Evolutionary conservation across 192 early-diverging fungal species (phyloP), one percentile per base, ranked within the genome.

Genomic region (Coemansia sp.): DNA sequence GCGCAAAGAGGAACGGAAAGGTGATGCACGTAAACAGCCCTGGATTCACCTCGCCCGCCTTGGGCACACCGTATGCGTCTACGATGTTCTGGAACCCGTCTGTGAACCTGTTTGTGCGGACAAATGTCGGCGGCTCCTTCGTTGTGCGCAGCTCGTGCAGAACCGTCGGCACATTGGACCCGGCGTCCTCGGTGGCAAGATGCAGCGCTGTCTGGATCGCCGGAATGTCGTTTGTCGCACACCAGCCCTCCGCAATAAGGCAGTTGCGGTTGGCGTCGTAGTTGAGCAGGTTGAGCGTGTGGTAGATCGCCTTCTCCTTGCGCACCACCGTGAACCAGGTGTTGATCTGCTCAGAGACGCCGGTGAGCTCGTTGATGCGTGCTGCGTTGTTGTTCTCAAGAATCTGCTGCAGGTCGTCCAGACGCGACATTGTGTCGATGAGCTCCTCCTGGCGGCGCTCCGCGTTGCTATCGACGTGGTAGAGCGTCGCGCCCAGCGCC

Each of bases 1-100:
- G 88, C 52, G 98, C 96, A 83, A 99, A 99, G 62, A 99, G 78
- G 77, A 99, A 99, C n/a, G 98, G 98, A 86, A 99, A 99, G 0
- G 94, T 95, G 46, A 98, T 97, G 14, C 92, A 75, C 0, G 98
- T 98, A 63, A 97, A 99, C 36, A 99, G 87, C 48, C 95, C 98
- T 18, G 98, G 98, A 76, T 99, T 99, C 66, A 98, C 95, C 84
- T 99, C 98, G 65, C 92, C 88, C 74, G 97, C 97, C 70, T 87
- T 89, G 44, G 98, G 94, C 71, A 98, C 88, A 62, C 98, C 98
- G 76, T 99, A 99, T 0, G 98, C 93, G 73, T 98, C 94, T 20
- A 99, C 92, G 68, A 99, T 96, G 62, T 85, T 90, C 84, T 99
- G 98, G 86, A 99, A 99, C 14, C 91, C 93, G n/a, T 78, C 83